Conservation (phyloP, 139 green algal genomes). For the Volvox africanus region DNA sequence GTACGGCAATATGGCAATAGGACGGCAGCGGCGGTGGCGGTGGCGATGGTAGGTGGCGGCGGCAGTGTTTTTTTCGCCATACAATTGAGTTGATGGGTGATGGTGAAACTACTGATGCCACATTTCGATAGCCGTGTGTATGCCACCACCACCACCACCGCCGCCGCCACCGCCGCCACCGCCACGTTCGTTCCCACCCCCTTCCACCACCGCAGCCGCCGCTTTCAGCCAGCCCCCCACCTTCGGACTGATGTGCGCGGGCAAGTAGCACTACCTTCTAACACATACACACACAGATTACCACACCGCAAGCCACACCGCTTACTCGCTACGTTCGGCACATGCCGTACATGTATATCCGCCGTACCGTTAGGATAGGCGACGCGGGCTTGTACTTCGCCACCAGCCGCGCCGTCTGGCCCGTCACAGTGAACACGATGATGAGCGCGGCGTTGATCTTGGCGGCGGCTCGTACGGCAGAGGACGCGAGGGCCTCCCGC, state of each 20-base stretch:
- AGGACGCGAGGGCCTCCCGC: constrained; percentile 84
- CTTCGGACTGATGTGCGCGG: background rate
- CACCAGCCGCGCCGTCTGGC: constrained; percentile 83
- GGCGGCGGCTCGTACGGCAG: constrained; percentile 84
- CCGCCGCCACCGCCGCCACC: background rate
- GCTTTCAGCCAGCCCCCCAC: no score
- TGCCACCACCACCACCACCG: background rate
- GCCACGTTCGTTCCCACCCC: background rate
- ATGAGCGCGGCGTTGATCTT: constrained; percentile 90
- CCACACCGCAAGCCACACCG: background rate
- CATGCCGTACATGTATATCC: no score
- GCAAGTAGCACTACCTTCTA: background rate
- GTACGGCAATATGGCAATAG: no score
- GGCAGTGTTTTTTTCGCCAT: background rate
- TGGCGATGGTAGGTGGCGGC: background rate
- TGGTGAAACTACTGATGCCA: background rate
- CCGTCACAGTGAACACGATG: constrained; percentile 87
- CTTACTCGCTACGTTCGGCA: background rate
- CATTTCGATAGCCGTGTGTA: background rate
- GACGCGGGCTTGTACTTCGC: constrained; percentile 90
- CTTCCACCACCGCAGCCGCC: background rate
- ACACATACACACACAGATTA: background rate
- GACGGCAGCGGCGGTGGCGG: background rate
- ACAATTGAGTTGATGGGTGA: background rate
- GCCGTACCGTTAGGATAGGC: constrained; percentile 74